Conservation (phyloP, 108 stramenopile genomes). For the Discostella pseudostelligera region DNA sequence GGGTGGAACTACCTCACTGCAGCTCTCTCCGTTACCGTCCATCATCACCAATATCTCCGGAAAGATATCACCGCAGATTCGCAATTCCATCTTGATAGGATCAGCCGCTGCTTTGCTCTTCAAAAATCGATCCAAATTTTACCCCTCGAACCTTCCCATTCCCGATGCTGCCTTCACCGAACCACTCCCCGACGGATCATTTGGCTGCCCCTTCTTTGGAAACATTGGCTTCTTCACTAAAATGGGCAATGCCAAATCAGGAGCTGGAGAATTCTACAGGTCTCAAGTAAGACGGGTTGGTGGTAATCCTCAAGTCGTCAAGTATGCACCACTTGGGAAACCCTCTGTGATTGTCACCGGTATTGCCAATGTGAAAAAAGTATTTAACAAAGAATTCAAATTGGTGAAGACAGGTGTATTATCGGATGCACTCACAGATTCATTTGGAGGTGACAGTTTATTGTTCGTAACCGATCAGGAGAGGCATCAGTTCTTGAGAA, state of each 20-base stretch:
- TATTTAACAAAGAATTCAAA: conserved; percentile 48
- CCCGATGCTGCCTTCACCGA: conserved; percentile 24
- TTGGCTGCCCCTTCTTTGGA: conserved; percentile 32
- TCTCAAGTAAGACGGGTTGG: conserved; percentile 1
- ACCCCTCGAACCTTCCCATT: conserved; percentile 7
- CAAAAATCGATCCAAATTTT: conserved; percentile 19
- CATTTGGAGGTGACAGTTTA: conserved; percentile 26
- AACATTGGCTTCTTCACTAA: conserved; percentile 2
- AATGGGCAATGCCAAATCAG: conserved; percentile 16
- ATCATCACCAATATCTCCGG: conserved; percentile 9
- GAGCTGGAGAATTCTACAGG: conserved; percentile 36
- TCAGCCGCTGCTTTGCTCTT: conserved; percentile 20
- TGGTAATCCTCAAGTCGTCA: conserved; percentile 17
- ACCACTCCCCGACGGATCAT: conserved; percentile 23
- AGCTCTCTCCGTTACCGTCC: conserved; percentile 10
- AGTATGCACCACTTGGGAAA: conserved; percentile 28
- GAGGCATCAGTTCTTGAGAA: conserved; percentile 29
- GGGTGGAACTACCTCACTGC: conserved; percentile 11
- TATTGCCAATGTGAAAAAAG: conserved; percentile 42
- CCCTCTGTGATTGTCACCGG: conserved; percentile 40
- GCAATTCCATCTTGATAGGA: conserved; percentile 17
- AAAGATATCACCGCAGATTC: conserved; percentile 15
- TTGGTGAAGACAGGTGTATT: conserved; percentile 14
- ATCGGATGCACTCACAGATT: conserved; percentile 1
- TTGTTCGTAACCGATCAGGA: conserved; percentile 27